Base-by-base conservation (phyloP, 805 yeast genomes). In the Saccharomycopsis sp. region DNA sequence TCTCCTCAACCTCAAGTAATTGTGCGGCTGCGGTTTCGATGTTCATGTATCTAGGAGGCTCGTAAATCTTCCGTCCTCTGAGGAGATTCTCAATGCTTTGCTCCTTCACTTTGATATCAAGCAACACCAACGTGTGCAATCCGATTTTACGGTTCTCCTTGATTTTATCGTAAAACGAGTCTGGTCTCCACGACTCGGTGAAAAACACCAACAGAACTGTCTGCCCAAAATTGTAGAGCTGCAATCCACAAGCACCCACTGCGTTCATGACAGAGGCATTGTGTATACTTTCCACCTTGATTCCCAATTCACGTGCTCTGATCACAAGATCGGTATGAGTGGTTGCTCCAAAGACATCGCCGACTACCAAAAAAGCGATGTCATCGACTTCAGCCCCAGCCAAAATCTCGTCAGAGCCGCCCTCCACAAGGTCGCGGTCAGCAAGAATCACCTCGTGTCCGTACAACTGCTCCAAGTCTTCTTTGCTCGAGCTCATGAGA, bases 211-310 rank as follows among this genome's bases (percentile, higher is more conserved):
- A 76, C 1, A 97, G 90, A n/a, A 92, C 92, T 9, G 98, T 91
- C 74, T 94, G 98, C 8, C 99, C 99, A 72, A 91, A 92, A 65
- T 87, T 91, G 72, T 92, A 92, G 59, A 92, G 77, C 71, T 92
- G 99, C 63, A 94, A 79, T 21, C 99, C 99, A 75, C 97, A 91
- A 1, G 97, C 96, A 18, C 99, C 99, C 24, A 92, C 96, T 0
- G 98, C 99, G 69, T 92, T 92, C 97, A 94, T 91, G 12, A 92
- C 94, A 16, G 97, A 88, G 1, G 99, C 99, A 71, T 92, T 92
- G 74, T 92, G 99, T 60, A 92, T 82, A 46, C 87, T 80, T 68
- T 89, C 95, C 50, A 88, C 89, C 54, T 79, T 75, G 67, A 94
- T 89, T 1, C 82, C 82, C 60, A 84, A 77, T 71, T 88, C 97